Percentiles rank a stretch among this genome's conserved stretches.
Evolutionary conservation across 768 basidiomycete species (phyloP).

Genomic region (Chiua virens): DNA sequence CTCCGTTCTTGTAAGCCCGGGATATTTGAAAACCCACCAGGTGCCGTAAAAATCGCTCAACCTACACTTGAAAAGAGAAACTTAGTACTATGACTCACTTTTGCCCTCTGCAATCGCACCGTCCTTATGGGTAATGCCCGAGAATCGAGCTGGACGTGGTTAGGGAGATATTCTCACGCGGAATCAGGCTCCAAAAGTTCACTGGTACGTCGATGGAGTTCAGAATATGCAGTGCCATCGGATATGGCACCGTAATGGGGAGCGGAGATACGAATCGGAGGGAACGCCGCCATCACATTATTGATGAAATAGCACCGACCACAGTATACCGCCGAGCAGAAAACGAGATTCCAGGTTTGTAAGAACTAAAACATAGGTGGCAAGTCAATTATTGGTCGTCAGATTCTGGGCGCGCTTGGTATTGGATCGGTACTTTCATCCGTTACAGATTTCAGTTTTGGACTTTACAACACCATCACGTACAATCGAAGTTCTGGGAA

Average conservation of each 20-base stretch:
- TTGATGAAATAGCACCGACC: background rate
- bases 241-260: constrained; percentile 1
- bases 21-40: background rate
- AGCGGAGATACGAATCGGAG: constrained; percentile 9
- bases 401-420: background rate
- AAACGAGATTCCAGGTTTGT: background rate
- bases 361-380: background rate
- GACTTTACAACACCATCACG: constrained; percentile 9
- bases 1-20: too few species aligned
- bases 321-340: background rate
- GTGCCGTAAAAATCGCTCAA: constrained; percentile 22
- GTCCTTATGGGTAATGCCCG: background rate
- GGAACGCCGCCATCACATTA: background rate
- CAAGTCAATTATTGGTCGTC: background rate
- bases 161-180: too few species aligned
- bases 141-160: background rate
- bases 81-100: constrained; percentile 17
- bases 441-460: background rate
- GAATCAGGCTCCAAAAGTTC: background rate
- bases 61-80: constrained; percentile 11
- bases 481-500: constrained; percentile 6
- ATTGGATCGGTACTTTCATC: background rate
- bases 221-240: background rate
- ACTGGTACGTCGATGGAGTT: background rate
- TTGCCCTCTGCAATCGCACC: constrained; percentile 7